Conservation (phyloP, 768 basidiomycete species). For the Rhizopogon roseolus region DNA sequence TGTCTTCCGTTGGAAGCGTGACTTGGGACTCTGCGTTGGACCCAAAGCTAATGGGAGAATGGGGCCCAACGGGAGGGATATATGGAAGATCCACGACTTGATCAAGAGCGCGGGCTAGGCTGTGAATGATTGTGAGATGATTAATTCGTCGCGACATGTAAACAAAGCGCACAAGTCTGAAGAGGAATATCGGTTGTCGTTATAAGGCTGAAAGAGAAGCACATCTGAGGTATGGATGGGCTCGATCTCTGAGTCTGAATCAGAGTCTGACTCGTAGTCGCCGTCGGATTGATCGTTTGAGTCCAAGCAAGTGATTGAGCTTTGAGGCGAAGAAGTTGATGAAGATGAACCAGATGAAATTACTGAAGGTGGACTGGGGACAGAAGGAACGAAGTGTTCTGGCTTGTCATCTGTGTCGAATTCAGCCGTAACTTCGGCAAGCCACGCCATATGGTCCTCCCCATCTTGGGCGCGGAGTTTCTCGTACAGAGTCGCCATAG, state of each 20-base stretch:
- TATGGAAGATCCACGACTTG: constrained; percentile 8
- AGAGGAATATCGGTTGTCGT: constrained; percentile 7
- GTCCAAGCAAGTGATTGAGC: neutral
- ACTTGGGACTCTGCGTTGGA: neutral
- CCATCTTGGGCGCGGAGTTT: constrained; percentile 30
- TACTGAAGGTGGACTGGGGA: constrained; percentile 16
- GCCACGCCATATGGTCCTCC: constrained; percentile 30
- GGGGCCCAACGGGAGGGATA: constrained; percentile 7
- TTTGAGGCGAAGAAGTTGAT: constrained; percentile 15
- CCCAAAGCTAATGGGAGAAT: constrained; percentile 1
- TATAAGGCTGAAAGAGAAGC: neutral
- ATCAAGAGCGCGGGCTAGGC: constrained; percentile 11
- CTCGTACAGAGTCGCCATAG: constrained; percentile 31
- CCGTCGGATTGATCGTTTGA: constrained; percentile 10
- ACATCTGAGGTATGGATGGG: neutral
- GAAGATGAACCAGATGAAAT: constrained; percentile 26
- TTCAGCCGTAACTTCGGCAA: constrained; percentile 18
- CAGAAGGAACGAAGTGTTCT: constrained; percentile 16
- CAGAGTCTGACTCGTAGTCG: constrained; percentile 19
- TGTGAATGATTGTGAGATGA: constrained; percentile 12
- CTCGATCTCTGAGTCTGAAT: constrained; percentile 29
- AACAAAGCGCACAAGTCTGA: constrained; percentile 20
- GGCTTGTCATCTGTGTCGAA: constrained; percentile 28
- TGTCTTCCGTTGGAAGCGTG: neutral
- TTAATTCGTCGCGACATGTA: neutral